phyloP scores from a whole-genome alignment of 2,329 filamentous ascomycete species.

The Fonsecaea multimorphosa region DNA sequence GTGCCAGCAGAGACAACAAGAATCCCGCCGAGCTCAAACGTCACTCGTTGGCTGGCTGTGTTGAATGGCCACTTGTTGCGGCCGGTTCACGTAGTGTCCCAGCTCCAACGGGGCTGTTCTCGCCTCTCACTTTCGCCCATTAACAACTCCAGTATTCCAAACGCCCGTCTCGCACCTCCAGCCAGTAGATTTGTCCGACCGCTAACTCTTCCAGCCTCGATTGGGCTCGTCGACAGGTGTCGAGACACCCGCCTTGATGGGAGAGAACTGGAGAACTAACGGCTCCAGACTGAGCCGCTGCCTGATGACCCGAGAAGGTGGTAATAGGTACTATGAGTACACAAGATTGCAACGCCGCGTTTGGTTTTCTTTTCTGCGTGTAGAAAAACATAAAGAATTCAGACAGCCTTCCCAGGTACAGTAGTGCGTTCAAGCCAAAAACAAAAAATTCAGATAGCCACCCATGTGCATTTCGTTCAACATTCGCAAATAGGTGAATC shows the following conservation, averaged over 20 bases:
- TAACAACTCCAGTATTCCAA: conserved; percentile 21
- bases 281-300: conserved; percentile 1
- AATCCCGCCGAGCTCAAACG: neutral
- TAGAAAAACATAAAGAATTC: conserved; percentile 20
- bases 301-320: conserved; percentile 7
- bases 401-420: conserved; percentile 32
- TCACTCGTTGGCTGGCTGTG: neutral
- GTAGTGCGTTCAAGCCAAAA: conserved; percentile 19
- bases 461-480: conserved; percentile 33
- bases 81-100: neutral
- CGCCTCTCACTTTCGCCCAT: conserved; percentile 11
- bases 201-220: neutral
- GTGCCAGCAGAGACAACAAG: neutral
- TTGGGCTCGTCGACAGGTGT: neutral
- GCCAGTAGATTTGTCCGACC: neutral
- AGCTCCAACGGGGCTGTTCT: neutral
- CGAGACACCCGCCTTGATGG: neutral
- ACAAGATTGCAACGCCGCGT: conserved; percentile 13
- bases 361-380: conserved; percentile 5
- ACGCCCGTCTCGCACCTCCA: conserved; percentile 5
- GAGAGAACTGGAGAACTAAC: neutral
- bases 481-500: conserved; percentile 28
- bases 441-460: conserved; percentile 32
- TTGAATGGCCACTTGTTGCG: neutral
- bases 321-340: conserved; percentile 26